Percentiles rank a stretch among this genome's conserved stretches.
phyloP scores from a whole-genome alignment of 2,329 filamentous ascomycete genomes.

The Huntiella decipiens region DNA sequence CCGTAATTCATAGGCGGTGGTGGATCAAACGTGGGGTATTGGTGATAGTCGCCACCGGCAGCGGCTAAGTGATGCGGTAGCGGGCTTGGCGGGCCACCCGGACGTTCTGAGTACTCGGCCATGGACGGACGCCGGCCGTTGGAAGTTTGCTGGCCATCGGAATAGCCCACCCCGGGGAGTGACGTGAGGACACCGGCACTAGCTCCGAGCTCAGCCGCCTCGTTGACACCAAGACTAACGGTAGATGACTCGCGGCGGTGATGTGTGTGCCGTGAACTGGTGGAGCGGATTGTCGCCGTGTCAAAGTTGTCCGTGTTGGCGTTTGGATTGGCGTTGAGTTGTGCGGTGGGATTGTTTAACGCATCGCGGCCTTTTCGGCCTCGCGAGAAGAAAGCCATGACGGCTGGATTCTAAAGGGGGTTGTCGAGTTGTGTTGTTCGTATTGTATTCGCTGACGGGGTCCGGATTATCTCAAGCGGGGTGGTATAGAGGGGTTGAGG shows the following conservation, averaged over 20 bases:
- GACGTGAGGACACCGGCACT: conserved; percentile 71
- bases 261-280: conserved; percentile 18
- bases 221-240: conserved; percentile 50
- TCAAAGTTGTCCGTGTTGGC: conserved; percentile 30
- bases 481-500: too few species aligned
- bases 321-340: conserved; percentile 44
- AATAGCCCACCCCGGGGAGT: conserved; percentile 50
- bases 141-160: conserved; percentile 27
- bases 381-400: conserved; percentile 52
- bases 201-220: conserved; percentile 44
- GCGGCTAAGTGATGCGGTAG: conserved; percentile 62
- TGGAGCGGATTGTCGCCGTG: conserved; percentile 10
- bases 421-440: too few species aligned
- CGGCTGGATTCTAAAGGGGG: background rate
- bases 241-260: conserved; percentile 56
- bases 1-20: conserved; percentile 23
- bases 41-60: conserved; percentile 68
- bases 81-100: conserved; percentile 44
- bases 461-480: too few species aligned
- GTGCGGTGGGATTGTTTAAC: conserved; percentile 36
- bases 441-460: too few species aligned
- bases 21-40: conserved; percentile 60
- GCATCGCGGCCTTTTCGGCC: conserved; percentile 53
- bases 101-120: conserved; percentile 34
- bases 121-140: background rate